Evolutionary conservation across 2,329 filamentous ascomycete genomes (phyloP).

Genomic region (Gaeumannomyces sp.): DNA sequence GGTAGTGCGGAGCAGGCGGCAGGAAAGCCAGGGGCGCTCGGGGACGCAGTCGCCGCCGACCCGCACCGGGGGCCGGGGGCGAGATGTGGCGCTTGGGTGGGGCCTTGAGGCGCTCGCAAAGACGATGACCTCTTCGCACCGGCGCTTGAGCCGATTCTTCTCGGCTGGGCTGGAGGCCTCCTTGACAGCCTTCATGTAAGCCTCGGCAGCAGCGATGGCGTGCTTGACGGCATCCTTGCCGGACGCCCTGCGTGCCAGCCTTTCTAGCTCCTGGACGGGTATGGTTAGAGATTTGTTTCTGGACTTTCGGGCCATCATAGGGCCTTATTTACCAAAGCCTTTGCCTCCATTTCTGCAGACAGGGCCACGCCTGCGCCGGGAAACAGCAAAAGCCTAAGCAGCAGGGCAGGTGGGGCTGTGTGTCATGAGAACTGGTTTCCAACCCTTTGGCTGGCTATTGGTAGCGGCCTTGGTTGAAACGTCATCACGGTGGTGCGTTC

Average conservation of each 20-base stretch:
- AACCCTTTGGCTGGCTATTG: background rate
- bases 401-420: background rate
- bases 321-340: background rate
- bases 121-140: slow-evolving; percentile 63
- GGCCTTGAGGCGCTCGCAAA: slow-evolving; percentile 71
- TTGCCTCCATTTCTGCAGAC: background rate
- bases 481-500: background rate
- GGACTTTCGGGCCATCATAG: background rate
- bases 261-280: slow-evolving; percentile 13
- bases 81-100: background rate
- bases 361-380: background rate
- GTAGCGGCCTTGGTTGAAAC: too few species aligned
- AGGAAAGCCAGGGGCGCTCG: background rate
- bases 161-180: slow-evolving; percentile 56
- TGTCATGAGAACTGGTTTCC: background rate
- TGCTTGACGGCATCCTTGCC: slow-evolving; percentile 58
- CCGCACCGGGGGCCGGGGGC: too few species aligned
- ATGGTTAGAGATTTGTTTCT: background rate
- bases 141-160: slow-evolving; percentile 58
- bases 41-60: background rate
- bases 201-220: slow-evolving; percentile 71
- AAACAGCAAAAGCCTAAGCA: background rate
- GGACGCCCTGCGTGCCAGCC: slow-evolving; percentile 12
- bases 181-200: slow-evolving; percentile 71
- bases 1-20: slow-evolving; percentile 15